Evolutionary conservation across 495 filamentous ascomycete genomes (phyloP).

Genomic region (Pseudoneurospora amorphoporcata): DNA sequence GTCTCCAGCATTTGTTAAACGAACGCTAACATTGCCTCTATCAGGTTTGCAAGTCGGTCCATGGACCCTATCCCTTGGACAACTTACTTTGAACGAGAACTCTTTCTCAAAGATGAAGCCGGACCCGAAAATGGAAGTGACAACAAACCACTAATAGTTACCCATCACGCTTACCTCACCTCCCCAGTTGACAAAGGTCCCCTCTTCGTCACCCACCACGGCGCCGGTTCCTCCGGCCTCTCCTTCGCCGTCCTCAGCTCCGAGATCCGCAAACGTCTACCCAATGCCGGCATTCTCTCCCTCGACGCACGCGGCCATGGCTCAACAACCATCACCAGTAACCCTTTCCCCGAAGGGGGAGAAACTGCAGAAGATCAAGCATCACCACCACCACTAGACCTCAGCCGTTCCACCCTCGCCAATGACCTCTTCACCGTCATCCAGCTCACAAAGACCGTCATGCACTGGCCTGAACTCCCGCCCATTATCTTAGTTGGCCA

Average conservation of each 20-base stretch:
- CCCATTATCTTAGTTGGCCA: constrained; percentile 83
- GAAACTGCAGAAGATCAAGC: constrained; percentile 27
- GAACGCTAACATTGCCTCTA: constrained; percentile 10
- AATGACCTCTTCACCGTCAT: constrained; percentile 64
- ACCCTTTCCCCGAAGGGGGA: neutral
- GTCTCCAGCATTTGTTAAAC: constrained; percentile 2
- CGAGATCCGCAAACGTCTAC: constrained; percentile 67
- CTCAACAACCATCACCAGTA: constrained; percentile 36
- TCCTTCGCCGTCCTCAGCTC: constrained; percentile 53
- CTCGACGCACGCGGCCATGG: constrained; percentile 84
- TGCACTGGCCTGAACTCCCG: constrained; percentile 65
- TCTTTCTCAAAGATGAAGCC: constrained; percentile 42
- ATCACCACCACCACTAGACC: constrained; percentile 32
- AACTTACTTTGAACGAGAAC: constrained; percentile 77
- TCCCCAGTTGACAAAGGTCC: constrained; percentile 48
- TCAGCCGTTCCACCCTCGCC: constrained; percentile 59
- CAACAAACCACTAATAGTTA: constrained; percentile 24
- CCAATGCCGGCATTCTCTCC: constrained; percentile 73
- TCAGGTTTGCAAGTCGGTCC: constrained; percentile 28
- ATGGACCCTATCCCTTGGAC: constrained; percentile 66
- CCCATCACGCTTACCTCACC: constrained; percentile 80
- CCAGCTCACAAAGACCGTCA: constrained; percentile 46
- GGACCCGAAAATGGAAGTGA: neutral
- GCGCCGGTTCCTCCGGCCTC: constrained; percentile 44
- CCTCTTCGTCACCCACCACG: constrained; percentile 44